These are phyloP conservation scores for Leavenworthia alabamica DNA, from an alignment of 345 rosid genomes.

Conservation along the genomic window DNA sequence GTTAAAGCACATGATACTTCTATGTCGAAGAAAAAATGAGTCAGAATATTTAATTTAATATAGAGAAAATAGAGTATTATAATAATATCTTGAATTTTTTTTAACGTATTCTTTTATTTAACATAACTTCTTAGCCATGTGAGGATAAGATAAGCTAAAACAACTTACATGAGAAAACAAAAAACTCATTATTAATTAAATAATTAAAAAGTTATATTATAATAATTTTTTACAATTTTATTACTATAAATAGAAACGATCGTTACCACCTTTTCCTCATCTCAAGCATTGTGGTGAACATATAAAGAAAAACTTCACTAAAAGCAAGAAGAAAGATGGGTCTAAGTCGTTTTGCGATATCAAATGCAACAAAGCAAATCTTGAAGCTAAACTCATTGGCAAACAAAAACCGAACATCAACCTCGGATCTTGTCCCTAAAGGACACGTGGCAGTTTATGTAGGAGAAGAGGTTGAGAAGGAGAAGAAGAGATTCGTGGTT, in stretches of 20 bases:
- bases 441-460: slow-evolving; percentile 44
- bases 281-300: slow-evolving; percentile 16
- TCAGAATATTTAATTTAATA: no score
- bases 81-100: slow-evolving; percentile 9
- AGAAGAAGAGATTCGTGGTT: slow-evolving; percentile 38
- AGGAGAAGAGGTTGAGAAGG: slow-evolving; percentile 37
- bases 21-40: slow-evolving; percentile 5
- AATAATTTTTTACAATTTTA: background rate
- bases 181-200: slow-evolving; percentile 9
- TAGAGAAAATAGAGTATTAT: no score
- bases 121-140: no score
- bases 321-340: slow-evolving; percentile 23
- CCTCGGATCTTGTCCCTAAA: slow-evolving; percentile 38
- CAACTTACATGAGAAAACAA: no score
- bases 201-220: background rate
- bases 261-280: slow-evolving; percentile 5
- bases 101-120: background rate
- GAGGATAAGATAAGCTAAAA: slow-evolving; percentile 20
- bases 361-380: slow-evolving; percentile 29
- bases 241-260: slow-evolving; percentile 21
- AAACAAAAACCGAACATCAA: slow-evolving; percentile 22
- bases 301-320: background rate
- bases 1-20: slow-evolving; percentile 16
- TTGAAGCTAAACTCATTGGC: slow-evolving; percentile 24
- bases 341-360: slow-evolving; percentile 19